phyloP scores from a whole-genome alignment of 129 eudicot genomes.

The Logfia minima region DNA sequence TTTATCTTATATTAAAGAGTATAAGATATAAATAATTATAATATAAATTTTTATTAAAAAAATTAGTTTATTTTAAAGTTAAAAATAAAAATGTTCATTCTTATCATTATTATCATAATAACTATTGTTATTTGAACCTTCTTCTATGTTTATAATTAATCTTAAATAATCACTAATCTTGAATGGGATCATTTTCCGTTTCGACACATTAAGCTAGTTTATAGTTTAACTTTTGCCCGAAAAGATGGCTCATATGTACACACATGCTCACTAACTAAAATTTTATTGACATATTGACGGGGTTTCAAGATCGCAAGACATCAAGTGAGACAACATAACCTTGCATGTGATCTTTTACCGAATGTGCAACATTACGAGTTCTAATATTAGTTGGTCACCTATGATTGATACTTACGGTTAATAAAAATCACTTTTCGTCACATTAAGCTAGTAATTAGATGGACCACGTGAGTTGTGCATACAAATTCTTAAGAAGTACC shows the following conservation, averaged over 20 bases:
- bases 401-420: background rate
- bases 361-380: background rate
- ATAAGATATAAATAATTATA: no score
- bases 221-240: background rate
- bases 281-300: background rate
- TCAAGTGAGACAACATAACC: background rate
- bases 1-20: no score
- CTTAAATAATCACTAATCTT: no score
- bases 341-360: background rate
- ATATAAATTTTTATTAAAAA: no score
- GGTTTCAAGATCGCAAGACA: background rate
- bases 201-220: no score
- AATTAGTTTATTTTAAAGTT: no score
- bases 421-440: background rate
- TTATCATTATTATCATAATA: no score
- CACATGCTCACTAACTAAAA: background rate
- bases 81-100: no score
- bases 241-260: background rate
- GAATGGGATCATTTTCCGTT: no score
- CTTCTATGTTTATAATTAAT: no score
- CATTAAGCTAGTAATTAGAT: no score
- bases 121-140: no score
- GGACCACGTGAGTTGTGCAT: background rate
- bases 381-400: background rate
- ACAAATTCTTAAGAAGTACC: background rate